phyloP scores from a whole-genome alignment of 768 basidiomycete species.

The Trametes punicea region DNA sequence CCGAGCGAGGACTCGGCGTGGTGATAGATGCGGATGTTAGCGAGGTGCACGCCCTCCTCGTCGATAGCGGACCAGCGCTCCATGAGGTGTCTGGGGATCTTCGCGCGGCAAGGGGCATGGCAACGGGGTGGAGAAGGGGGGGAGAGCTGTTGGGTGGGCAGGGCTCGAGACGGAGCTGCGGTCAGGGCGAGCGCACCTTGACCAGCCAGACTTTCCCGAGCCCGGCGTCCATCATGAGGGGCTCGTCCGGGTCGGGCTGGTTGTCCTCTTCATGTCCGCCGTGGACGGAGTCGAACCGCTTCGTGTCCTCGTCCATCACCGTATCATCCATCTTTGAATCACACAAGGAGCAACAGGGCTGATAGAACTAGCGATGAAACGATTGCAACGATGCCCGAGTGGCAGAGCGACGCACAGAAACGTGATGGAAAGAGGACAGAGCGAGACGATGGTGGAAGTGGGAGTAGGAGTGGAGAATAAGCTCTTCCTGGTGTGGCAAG shows the following conservation, averaged over 20 bases:
- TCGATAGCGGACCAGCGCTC: slow-evolving; percentile 80
- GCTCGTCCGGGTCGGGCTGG: slow-evolving; percentile 78
- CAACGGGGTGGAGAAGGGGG: background rate
- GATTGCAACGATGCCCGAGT: background rate
- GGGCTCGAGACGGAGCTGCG: background rate
- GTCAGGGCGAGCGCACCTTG: slow-evolving; percentile 51
- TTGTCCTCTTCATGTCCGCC: slow-evolving; percentile 51
- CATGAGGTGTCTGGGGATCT: slow-evolving; percentile 87
- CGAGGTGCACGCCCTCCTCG: slow-evolving; percentile 75
- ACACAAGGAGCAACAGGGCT: background rate
- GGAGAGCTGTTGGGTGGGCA: background rate
- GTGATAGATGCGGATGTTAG: slow-evolving; percentile 79
- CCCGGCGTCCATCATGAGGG: slow-evolving; percentile 73
- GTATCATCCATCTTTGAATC: slow-evolving; percentile 25
- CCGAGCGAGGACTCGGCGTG: slow-evolving; percentile 40
- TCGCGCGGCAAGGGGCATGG: too few species aligned
- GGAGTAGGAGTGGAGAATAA: too few species aligned
- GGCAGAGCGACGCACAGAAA: background rate
- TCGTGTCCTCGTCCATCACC: slow-evolving; percentile 55
- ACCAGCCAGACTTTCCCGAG: slow-evolving; percentile 81
- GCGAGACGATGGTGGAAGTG: background rate
- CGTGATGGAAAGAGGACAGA: background rate
- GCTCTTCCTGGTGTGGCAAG: background rate
- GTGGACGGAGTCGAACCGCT: slow-evolving; percentile 59
- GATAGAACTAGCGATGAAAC: background rate